These are phyloP conservation scores for Skeletonema grethae DNA, from an alignment of 108 stramenopile genomes.

Conservation along the genomic window DNA sequence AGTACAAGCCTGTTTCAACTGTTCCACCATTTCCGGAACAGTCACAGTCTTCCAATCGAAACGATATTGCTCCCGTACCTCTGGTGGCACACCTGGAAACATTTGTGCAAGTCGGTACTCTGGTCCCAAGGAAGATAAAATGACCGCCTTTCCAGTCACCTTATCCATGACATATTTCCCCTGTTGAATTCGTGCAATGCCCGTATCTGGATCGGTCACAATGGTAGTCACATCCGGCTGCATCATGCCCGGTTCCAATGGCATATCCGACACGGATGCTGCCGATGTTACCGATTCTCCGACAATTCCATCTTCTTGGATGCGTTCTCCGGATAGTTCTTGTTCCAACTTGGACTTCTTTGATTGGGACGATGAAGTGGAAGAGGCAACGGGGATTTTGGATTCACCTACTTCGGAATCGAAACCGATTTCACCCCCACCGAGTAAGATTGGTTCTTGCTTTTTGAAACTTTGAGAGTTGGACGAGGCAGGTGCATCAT, in stretches of 20 bases:
- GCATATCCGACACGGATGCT: constrained; percentile 46
- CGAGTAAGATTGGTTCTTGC: constrained; percentile 29
- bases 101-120: constrained; percentile 84
- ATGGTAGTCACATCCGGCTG: constrained; percentile 75
- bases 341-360: constrained; percentile 41
- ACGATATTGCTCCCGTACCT: constrained; percentile 61
- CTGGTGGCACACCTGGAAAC: constrained; percentile 80
- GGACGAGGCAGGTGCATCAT: background rate
- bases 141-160: constrained; percentile 78
- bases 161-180: constrained; percentile 86
- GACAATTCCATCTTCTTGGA: constrained; percentile 35
- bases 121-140: constrained; percentile 66
- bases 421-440: constrained; percentile 38
- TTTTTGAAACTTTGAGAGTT: constrained; percentile 6
- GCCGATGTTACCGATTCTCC: constrained; percentile 39
- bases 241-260: constrained; percentile 44
- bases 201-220: constrained; percentile 83
- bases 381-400: constrained; percentile 37
- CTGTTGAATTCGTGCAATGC: constrained; percentile 74
- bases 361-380: constrained; percentile 2
- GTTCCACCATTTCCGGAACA: constrained; percentile 72
- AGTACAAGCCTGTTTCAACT: constrained; percentile 59
- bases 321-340: constrained; percentile 33
- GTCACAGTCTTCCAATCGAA: constrained; percentile 66
- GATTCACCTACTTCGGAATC: constrained; percentile 29